Conservation (phyloP, 768 basidiomycete species). For the Russula sp. region DNA sequence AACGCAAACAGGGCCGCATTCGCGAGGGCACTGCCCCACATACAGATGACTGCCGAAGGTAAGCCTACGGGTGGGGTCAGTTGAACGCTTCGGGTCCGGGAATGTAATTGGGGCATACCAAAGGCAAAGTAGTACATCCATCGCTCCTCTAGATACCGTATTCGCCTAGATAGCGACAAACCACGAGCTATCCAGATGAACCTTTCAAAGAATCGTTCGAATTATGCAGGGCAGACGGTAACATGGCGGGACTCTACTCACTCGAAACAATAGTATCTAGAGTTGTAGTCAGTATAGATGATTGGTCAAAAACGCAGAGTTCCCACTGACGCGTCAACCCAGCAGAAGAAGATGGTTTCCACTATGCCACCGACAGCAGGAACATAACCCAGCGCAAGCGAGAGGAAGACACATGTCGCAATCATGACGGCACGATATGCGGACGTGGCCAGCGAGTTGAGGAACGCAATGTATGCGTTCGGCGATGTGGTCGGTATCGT, state of each 20-base stretch:
- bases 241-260: conserved; percentile 33
- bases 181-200: conserved; percentile 78
- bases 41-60: conserved; percentile 67
- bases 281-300: not conserved
- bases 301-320: not conserved
- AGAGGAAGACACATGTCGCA: conserved; percentile 63
- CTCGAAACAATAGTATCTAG: conserved; percentile 89
- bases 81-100: not conserved
- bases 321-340: conserved; percentile 72
- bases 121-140: conserved; percentile 89
- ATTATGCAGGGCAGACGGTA: conserved; percentile 3
- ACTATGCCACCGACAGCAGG: conserved; percentile 57
- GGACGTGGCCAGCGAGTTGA: conserved; percentile 70
- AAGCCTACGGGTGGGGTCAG: conserved; percentile 43
- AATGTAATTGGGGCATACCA: conserved; percentile 38
- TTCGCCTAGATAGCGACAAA: conserved; percentile 57
- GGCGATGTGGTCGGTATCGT: conserved; percentile 44
- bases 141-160: conserved; percentile 75
- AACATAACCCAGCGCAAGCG: conserved; percentile 55
- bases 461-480: conserved; percentile 59
- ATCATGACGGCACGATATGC: conserved; percentile 82
- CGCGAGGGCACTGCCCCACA: conserved; percentile 65
- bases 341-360: conserved; percentile 72
- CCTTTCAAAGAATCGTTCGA: conserved; percentile 33
- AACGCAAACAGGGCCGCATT: conserved; percentile 82